phyloP scores from a whole-genome alignment of 306 rosid genomes.

The Inga oerstediana region DNA sequence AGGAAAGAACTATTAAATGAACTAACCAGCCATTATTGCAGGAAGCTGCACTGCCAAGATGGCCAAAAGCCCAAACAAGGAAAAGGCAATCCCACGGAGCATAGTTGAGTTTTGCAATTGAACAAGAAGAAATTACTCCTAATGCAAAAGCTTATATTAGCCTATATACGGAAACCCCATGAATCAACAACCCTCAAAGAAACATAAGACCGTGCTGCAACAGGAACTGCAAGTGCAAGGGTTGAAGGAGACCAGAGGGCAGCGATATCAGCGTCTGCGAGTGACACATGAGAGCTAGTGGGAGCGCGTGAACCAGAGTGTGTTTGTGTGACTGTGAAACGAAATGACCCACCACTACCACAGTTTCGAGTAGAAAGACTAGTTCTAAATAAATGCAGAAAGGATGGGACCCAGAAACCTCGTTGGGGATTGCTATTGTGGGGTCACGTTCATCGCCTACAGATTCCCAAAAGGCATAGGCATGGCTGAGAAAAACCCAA shows the following conservation, averaged over 20 bases:
- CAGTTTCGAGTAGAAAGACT: background rate
- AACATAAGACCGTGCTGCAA: background rate
- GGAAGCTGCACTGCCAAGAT: constrained; percentile 69
- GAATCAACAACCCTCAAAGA: background rate
- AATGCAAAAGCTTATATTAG: constrained; percentile 10
- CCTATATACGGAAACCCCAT: constrained; percentile 32
- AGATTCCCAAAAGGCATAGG: background rate
- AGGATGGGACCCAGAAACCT: constrained; percentile 28
- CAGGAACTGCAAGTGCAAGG: background rate
- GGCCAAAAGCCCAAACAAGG: constrained; percentile 52
- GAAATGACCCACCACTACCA: background rate
- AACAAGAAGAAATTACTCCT: constrained; percentile 22
- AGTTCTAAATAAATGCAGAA: constrained; percentile 36
- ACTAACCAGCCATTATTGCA: constrained; percentile 74
- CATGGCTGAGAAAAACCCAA: background rate
- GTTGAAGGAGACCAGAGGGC: constrained; percentile 27
- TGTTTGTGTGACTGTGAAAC: constrained; percentile 4
- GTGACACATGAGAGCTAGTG: constrained; percentile 8
- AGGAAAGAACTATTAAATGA: constrained; percentile 40
- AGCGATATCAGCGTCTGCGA: background rate
- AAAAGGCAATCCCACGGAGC: constrained; percentile 46
- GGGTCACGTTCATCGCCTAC: constrained; percentile 17
- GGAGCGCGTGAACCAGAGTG: constrained; percentile 9
- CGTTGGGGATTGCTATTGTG: background rate
- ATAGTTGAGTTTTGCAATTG: constrained; percentile 43